phyloP scores from a whole-genome alignment of 768 basidiomycete species.

The Mrakia blollopis region DNA sequence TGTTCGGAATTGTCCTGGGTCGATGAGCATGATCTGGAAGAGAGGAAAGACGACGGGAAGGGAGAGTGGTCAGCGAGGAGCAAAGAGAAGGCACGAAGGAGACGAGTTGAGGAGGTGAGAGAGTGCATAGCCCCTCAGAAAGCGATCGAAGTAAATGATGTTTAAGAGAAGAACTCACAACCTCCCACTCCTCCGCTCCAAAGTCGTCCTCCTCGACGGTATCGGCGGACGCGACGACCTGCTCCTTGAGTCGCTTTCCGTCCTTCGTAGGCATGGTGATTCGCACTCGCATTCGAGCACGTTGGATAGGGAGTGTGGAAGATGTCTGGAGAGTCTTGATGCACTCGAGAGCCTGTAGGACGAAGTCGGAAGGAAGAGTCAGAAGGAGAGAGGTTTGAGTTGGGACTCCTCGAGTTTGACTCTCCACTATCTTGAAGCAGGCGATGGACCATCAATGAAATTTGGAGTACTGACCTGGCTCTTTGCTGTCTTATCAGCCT shows the following conservation, averaged over 20 bases:
- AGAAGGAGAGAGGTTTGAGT: not conserved
- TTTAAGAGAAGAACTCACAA: constrained; percentile 58
- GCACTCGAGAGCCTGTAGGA: constrained; percentile 73
- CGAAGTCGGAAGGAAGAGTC: not conserved
- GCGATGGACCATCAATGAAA: too few relatives aligned
- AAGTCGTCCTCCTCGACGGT: constrained; percentile 78
- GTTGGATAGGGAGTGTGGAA: constrained; percentile 83
- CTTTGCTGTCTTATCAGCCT: constrained; percentile 83
- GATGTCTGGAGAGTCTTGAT: constrained; percentile 75
- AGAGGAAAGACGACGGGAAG: not conserved
- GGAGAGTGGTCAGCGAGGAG: not conserved
- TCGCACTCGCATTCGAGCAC: constrained; percentile 86
- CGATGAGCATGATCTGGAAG: constrained; percentile 76
- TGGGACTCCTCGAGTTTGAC: not conserved
- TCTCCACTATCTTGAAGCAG: too few relatives aligned
- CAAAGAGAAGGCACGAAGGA: not conserved
- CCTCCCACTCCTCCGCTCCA: constrained; percentile 70
- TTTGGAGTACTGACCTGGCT: constrained; percentile 75
- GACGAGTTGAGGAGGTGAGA: not conserved
- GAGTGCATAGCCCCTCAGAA: too few relatives aligned
- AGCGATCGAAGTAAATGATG: too few relatives aligned
- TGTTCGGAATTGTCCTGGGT: constrained; percentile 83
- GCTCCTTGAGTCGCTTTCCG: constrained; percentile 62
- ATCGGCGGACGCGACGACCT: constrained; percentile 67
- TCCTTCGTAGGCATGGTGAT: constrained; percentile 68